These are phyloP conservation scores for Aspergillus taichungensis DNA, from an alignment of 495 filamentous ascomycete species.

Conservation along the genomic window DNA sequence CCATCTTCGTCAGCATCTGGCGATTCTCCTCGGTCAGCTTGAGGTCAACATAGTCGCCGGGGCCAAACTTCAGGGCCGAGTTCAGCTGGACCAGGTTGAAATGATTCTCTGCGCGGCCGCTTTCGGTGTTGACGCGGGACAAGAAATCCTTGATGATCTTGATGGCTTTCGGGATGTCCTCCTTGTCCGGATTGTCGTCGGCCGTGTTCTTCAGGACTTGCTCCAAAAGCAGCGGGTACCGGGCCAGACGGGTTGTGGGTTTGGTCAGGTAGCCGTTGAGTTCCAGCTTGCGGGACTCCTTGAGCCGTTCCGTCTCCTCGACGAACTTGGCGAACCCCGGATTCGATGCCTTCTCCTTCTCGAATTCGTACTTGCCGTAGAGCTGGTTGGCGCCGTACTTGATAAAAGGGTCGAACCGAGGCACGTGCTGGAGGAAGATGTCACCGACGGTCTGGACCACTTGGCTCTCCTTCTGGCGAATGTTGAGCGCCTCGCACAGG, in stretches of 20 bases:
- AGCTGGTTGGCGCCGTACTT: constrained; percentile 94
- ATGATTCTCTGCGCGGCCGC: constrained; percentile 94
- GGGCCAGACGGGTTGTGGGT: constrained; percentile 88
- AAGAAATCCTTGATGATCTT: constrained; percentile 78
- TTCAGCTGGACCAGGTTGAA: constrained; percentile 92
- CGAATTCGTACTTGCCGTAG: constrained; percentile 95
- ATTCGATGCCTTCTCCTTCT: constrained; percentile 87
- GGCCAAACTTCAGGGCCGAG: constrained; percentile 76
- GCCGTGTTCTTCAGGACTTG: constrained; percentile 81
- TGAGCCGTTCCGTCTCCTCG: constrained; percentile 91
- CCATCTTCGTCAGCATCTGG: constrained; percentile 85
- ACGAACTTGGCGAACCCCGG: constrained; percentile 83
- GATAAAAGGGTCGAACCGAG: constrained; percentile 92
- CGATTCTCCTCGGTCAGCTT: constrained; percentile 91
- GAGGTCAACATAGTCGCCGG: constrained; percentile 82
- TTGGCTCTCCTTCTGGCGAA: constrained; percentile 79
- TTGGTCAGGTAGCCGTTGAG: constrained; percentile 98
- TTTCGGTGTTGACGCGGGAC: constrained; percentile 83
- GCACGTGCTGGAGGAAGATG: constrained; percentile 87
- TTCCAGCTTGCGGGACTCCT: constrained; percentile 94
- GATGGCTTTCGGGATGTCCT: constrained; percentile 84
- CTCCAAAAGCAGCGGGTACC: constrained; percentile 92
- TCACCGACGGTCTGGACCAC: constrained; percentile 89
- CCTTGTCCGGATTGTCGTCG: constrained; percentile 77
- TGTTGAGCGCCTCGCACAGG: constrained; percentile 78